These are phyloP conservation scores for Poteriospumella lacustris DNA, from an alignment of 108 stramenopile species.

Conservation along the genomic window DNA sequence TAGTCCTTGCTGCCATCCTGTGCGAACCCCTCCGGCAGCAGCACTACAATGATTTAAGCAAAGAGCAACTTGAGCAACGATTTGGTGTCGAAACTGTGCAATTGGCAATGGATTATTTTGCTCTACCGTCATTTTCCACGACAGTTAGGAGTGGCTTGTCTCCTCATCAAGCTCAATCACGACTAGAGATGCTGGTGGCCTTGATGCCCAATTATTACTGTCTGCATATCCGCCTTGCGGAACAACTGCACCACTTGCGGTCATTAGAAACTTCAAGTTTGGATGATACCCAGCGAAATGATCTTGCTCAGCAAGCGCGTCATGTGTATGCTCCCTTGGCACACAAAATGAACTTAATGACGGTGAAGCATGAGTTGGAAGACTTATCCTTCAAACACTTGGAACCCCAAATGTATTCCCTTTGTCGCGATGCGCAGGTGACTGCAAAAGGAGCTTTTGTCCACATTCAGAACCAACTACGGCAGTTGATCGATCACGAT, in stretches of 20 bases:
- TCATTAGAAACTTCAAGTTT: conserved; percentile 81
- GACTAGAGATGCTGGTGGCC: conserved; percentile 89
- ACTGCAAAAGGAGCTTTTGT: neutral
- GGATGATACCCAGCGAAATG: conserved; percentile 68
- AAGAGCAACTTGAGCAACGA: neutral
- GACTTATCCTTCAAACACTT: conserved; percentile 88
- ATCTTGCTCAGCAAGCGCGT: conserved; percentile 80
- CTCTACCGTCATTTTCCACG: neutral
- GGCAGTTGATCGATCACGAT: neutral
- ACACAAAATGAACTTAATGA: conserved; percentile 91
- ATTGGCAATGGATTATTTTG: neutral
- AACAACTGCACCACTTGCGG: conserved; percentile 90
- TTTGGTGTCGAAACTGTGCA: neutral
- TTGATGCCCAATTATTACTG: conserved; percentile 93
- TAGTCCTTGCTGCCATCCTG: neutral
- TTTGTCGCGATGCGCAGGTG: neutral
- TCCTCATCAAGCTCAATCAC: conserved; percentile 74
- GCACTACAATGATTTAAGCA: neutral
- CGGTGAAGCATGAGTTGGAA: conserved; percentile 86
- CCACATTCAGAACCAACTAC: neutral
- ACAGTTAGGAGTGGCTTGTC: neutral
- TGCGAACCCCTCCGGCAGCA: neutral
- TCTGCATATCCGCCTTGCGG: conserved; percentile 88
- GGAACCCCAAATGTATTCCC: conserved; percentile 59
- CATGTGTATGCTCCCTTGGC: conserved; percentile 93